Evolutionary conservation across 495 filamentous ascomycete species (phyloP), one percentile per base, ranked within the genome.

Genomic region (Glonium stellatum): DNA sequence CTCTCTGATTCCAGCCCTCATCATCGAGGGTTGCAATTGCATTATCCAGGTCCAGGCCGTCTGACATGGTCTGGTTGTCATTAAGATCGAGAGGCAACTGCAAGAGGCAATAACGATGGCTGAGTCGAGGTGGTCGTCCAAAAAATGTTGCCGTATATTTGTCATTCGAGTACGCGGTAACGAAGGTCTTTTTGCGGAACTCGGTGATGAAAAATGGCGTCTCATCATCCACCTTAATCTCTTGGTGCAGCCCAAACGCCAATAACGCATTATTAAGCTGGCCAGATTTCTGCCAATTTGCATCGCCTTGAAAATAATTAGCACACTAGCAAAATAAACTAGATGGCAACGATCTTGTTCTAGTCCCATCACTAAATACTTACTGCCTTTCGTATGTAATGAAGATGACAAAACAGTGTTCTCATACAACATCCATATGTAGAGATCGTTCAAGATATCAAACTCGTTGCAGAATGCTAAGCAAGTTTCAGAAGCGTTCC

Each of bases 161-260:
- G 59, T 82, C 80, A 27, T 73, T 70, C 15, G 72, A 72, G 41
- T 81, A 85, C 4, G 76, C 73, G n/a, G 73, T 70, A 22, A 77
- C 73, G 54, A 85, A 84, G n/a, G 80, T 70, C 19, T 72, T 73
- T 66, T 78, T 75, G 21, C 78, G 74, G 66, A 79, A 70, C 57
- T 82, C 77, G 9, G 67, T 72, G 9, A 82, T 74, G 59, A 82
- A 80, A 48, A 80, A 78, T 1, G 80, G 79, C 21, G 75, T 77
- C 21, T 75, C 66, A 4, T 76, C 71, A 23, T 73, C 57, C 5
- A 72, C 69, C 13, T 72, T 69, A 37, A 68, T 75, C 53, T 80
- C 77, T 64, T 80, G 76, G 63, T 87, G 84, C 1, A 85, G 70
- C 13, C 83, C 83, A 18, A 81, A 73, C 22, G 81, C 80, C 31